phyloP scores from a whole-genome alignment of 1,284 basidiomycete genomes.

The Ganoderma meredithae region DNA sequence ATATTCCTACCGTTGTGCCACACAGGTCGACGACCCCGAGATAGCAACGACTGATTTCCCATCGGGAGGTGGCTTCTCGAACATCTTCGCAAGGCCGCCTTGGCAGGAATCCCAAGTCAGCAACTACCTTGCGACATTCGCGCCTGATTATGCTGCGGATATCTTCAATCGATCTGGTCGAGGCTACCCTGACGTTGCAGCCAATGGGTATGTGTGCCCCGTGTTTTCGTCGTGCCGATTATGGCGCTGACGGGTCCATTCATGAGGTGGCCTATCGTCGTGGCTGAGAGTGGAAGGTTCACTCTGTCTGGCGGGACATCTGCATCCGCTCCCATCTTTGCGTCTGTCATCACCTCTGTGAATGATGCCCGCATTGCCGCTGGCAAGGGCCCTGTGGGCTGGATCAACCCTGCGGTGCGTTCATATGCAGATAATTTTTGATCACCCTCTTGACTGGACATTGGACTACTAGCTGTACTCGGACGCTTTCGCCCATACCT shows the following conservation, averaged over 20 bases:
- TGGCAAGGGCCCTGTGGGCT: constrained; percentile 56
- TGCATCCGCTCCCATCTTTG: constrained; percentile 41
- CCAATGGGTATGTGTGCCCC: constrained; percentile 39
- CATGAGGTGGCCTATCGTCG: constrained; percentile 45
- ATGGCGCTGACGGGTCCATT: too few relatives aligned
- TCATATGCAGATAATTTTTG: too few relatives aligned
- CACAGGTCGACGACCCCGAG: constrained; percentile 29
- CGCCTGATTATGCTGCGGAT: constrained; percentile 23
- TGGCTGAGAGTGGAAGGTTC: constrained; percentile 42
- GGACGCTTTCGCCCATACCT: constrained; percentile 36
- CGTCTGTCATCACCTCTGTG: constrained; percentile 62
- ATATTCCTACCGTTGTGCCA: too few relatives aligned
- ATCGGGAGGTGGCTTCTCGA: constrained; percentile 34
- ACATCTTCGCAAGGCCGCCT: constrained; percentile 29
- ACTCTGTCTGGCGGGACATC: constrained; percentile 27
- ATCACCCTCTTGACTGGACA: not conserved
- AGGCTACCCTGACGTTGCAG: constrained; percentile 34
- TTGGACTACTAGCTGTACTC: constrained; percentile 40
- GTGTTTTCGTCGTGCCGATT: not conserved
- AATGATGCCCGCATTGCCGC: constrained; percentile 62
- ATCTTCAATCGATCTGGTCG: constrained; percentile 32
- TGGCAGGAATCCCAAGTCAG: constrained; percentile 31
- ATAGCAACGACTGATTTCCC: constrained; percentile 28
- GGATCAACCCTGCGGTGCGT: constrained; percentile 57
- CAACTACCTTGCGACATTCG: constrained; percentile 28